phyloP scores from a whole-genome alignment of 768 basidiomycete species.

The Hygrocybe coccinea region DNA sequence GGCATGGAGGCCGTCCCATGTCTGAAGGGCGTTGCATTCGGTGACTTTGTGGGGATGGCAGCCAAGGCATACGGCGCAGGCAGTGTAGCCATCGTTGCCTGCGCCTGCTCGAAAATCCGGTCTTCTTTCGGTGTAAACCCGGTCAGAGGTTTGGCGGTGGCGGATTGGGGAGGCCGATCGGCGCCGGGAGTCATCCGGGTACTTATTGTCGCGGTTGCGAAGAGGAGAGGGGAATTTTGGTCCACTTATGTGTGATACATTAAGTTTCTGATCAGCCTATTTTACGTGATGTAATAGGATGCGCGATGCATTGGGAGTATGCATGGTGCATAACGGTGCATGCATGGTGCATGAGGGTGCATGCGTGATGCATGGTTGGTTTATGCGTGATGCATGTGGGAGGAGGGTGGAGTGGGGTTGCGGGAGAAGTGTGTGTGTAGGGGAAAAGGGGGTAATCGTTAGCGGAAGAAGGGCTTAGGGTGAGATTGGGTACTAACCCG shows the following conservation, averaged over 20 bases:
- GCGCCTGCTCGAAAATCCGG: neutral
- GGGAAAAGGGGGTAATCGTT: too few relatives aligned
- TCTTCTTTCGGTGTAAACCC: neutral
- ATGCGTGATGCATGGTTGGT: neutral
- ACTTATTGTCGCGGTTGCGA: neutral
- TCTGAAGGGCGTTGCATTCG: constrained; percentile 11
- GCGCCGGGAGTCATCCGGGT: neutral
- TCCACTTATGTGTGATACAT: neutral
- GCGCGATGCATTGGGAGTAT: neutral
- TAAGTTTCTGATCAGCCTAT: neutral
- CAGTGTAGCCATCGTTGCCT: constrained; percentile 10
- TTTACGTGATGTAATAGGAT: neutral
- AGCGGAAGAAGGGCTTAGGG: neutral
- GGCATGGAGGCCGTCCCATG: constrained; percentile 12
- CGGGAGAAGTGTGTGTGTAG: too few relatives aligned
- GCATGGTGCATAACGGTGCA: neutral
- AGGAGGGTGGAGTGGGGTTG: too few relatives aligned
- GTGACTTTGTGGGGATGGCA: constrained; percentile 20
- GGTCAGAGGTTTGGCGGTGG: neutral
- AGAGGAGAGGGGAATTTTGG: neutral
- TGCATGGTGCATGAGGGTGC: neutral
- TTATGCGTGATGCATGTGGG: too few relatives aligned
- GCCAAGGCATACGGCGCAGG: constrained; percentile 35
- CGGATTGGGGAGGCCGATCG: neutral
- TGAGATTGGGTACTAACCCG: neutral